Evolutionary conservation across 495 filamentous ascomycete species (phyloP), one percentile per base, ranked within the genome.

Genomic region (Aspergillus taichungensis): DNA sequence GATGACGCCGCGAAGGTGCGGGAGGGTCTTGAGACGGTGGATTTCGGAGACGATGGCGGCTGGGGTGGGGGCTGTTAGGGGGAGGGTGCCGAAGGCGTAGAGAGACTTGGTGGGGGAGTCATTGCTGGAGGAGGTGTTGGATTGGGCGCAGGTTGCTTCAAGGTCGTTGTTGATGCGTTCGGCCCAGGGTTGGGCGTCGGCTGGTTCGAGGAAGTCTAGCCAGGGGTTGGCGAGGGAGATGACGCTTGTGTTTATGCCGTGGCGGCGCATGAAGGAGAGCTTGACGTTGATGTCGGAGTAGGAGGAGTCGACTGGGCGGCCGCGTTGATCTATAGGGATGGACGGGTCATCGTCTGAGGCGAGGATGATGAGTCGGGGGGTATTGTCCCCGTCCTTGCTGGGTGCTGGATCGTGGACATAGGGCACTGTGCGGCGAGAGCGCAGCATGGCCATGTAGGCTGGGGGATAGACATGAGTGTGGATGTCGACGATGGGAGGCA

Each of bases 391-490:
- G 33, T 78, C 66, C 9, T 52, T 50, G 3, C 51, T 45, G 73
- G 75, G 12, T 71, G 74, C 60, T 75, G 87, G 59, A 61, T 80
- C 64, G 49, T 88, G 79, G 45, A 97, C 77, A 46, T 94, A 86
- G 12, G 91, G 91, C 43, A 94, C 84, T 30, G 70, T 75, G 42
- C 69, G 75, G 45, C 91, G 84, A 18, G 78, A 79, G 55, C 83
- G 78, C 24, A 97, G 80, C 57, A 95, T 79, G 43, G 75, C 62
- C 72, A 95, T 80, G 64, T 90, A 97, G 7, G 78, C 74, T 0
- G 85, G 85, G 0, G 88, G 86, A 62, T 96, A 95, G 69, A 96
- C 80, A 72, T 97, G 91, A 9, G 90, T 95, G 69, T 96, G 91
- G 56, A 96, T 77, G 64, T 96, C 91, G 36, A 95, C 85, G 31